phyloP scores from a whole-genome alignment of 108 stramenopile species.

The Nitzschia putrida region DNA sequence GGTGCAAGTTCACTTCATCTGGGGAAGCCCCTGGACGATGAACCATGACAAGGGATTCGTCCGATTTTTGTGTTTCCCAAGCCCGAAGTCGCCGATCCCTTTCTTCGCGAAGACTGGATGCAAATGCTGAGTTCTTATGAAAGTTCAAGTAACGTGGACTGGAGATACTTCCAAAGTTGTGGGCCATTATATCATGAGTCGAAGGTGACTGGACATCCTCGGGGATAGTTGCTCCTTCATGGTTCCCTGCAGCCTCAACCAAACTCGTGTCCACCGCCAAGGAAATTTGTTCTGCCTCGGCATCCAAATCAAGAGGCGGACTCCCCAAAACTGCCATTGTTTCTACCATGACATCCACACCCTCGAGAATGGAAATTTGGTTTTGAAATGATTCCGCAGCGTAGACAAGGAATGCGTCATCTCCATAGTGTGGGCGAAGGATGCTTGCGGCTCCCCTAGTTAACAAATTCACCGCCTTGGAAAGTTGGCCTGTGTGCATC shows the following conservation, averaged over 20 bases:
- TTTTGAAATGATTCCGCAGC: constrained; percentile 49
- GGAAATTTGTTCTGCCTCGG: constrained; percentile 10
- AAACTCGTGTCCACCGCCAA: background rate
- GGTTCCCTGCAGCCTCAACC: background rate
- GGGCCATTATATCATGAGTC: constrained; percentile 13
- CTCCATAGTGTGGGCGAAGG: constrained; percentile 63
- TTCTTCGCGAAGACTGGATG: constrained; percentile 71
- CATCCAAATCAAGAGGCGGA: constrained; percentile 45
- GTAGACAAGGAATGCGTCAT: constrained; percentile 57
- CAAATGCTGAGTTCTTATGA: constrained; percentile 74
- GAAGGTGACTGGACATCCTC: constrained; percentile 4
- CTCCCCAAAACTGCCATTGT: constrained; percentile 65
- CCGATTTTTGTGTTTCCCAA: constrained; percentile 48
- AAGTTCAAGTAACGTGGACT: constrained; percentile 73
- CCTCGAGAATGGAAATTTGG: constrained; percentile 61
- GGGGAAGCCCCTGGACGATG: constrained; percentile 48
- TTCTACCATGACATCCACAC: constrained; percentile 78
- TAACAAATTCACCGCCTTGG: constrained; percentile 54
- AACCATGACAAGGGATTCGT: constrained; percentile 42
- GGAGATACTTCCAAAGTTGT: constrained; percentile 13
- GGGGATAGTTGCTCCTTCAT: background rate
- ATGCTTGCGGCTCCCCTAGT: constrained; percentile 50
- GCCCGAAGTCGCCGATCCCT: constrained; percentile 63
- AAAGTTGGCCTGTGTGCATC: constrained; percentile 84
- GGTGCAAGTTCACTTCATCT: constrained; percentile 50